Base-by-base conservation (phyloP, 768 basidiomycete genomes). In the Naganishia kalamii region DNA sequence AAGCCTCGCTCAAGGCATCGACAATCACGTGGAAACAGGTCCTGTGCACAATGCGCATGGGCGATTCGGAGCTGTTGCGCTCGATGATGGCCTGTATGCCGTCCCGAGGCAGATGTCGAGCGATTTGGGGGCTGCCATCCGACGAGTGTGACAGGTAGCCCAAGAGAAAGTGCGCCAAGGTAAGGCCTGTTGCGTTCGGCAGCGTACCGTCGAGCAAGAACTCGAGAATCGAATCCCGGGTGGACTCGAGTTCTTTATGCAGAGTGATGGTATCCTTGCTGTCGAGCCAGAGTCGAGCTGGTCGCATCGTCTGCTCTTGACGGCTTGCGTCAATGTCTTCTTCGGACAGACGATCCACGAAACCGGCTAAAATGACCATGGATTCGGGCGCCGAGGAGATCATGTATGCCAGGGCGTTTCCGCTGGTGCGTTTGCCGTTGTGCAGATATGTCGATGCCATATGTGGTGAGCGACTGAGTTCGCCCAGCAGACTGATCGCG, bases 11-110 rank as follows among this genome's bases (percentile, higher is more conserved):
- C 15, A 68, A 32, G 11, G 51, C 27, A 19, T 64, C 62, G 11
- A 68, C 51, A 25, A 68, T 30, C 1, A 60, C 54, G 37, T 68
- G 62, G 29, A 68, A 64, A 46, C 66, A 68, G 2, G 61, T 68
- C 23, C 62, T 29, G n/a, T 46, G 51, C 0, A 60, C 37, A 10
- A 50, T 47, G 17, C 49, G 43, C 4, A 10, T 44, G 12, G 60
- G 23, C 13, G 60, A 6, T 15, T 23, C 50, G 13, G 35, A 43
- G 27, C 19, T 65, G 30, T 54, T 54, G 30, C 46, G 44, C 5
- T 33, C 54, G 52, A 59, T 59, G 8, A 48, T 37, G 27, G 63
- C 63, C 13, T 64, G 63, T 43, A 43, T 37, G 30, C 63, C 63
- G 25, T 64, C 63, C 32, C 41, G 40, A 19, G 37, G 30, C 19